Evolutionary conservation across 1,284 basidiomycete species (phyloP), one percentile per base, ranked within the genome.

Genomic region (Leccinum ponderosum): DNA sequence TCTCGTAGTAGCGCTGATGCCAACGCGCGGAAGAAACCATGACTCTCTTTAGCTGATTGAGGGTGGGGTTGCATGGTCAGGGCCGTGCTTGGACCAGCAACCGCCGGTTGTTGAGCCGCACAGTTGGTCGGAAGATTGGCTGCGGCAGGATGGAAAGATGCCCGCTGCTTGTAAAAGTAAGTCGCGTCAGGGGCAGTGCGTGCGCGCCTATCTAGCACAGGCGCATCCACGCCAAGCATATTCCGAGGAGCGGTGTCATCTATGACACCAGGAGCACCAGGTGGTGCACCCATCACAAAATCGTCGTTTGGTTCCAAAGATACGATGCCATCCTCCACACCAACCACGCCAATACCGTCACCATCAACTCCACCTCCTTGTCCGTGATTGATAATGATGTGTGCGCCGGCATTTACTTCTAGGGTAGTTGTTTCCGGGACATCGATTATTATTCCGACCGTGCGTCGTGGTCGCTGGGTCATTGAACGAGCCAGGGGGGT

Each of bases 221-320:
- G 65, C 15, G 63, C 62, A 11, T 73, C 74, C 64, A 72, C 66
- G 14, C 65, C 74, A 37, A 70, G 65, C 58, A 73, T 37, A 57
- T 75, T 67, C 55, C 70, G 61, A 15, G 58, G 69, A 11, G 51
- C 48, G 6, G 67, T 75, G 31, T 76, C 81, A 17, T 83, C 83
- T 59, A 90, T 79, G 1, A 90, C 90, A 54, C 91, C 91, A 3
- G 90, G 91, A 1, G 91, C 90, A 37, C 90, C 90, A 8, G 91
- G 91, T 8, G 91, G 91, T 0, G 91, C 91, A 57, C 91, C 91
- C 90, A 93, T 92, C 9, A 90, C 90, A 65, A 93, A 87, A 72
- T 93, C 91, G 62, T 93, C 90, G 67, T 93, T 85, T 48, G 82
- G 81, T 55, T 88, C 88, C 39, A 90, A 75, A 7, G 82, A 84